phyloP scores from a whole-genome alignment of 2,329 filamentous ascomycete genomes.

The Chaetoscypha palmicola region DNA sequence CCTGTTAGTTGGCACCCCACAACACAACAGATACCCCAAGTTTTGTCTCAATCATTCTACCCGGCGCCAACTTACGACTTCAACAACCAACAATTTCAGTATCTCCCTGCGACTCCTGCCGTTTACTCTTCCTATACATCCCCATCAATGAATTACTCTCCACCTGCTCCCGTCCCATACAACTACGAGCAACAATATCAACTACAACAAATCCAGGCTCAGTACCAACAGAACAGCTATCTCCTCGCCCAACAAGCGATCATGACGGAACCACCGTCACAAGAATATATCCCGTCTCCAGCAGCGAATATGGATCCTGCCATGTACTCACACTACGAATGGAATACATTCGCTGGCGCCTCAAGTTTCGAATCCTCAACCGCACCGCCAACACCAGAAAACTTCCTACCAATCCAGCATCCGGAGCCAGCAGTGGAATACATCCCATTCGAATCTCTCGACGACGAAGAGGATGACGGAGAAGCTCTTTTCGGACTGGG shows the following conservation, averaged over 20 bases:
- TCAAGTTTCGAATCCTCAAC: conserved; percentile 40
- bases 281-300: conserved; percentile 11
- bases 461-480: conserved; percentile 50
- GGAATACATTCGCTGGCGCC: conserved; percentile 41
- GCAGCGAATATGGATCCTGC: conserved; percentile 19
- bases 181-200: conserved; percentile 23
- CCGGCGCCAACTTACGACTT: conserved; percentile 35
- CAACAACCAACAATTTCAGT: conserved; percentile 17
- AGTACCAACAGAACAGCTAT: conserved; percentile 8
- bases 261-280: conserved; percentile 10
- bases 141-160: conserved; percentile 48
- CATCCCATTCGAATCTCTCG: conserved; percentile 43
- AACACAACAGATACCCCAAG: conserved; percentile 37
- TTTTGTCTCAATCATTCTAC: conserved; percentile 32
- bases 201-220: conserved; percentile 12
- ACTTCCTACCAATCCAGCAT: conserved; percentile 47
- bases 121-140: conserved; percentile 53
- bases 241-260: conserved; percentile 16
- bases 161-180: conserved; percentile 41
- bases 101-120: conserved; percentile 39
- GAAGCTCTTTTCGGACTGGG: conserved; percentile 79
- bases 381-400: conserved; percentile 53
- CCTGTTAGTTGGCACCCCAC: conserved; percentile 73
- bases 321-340: conserved; percentile 33
- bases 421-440: conserved; percentile 40